A percentile compares a stretch with the other conserved stretches of the same genome.
Conservation (phyloP, 352 stramenopile genomes). For the Phytophthora sp. region DNA sequence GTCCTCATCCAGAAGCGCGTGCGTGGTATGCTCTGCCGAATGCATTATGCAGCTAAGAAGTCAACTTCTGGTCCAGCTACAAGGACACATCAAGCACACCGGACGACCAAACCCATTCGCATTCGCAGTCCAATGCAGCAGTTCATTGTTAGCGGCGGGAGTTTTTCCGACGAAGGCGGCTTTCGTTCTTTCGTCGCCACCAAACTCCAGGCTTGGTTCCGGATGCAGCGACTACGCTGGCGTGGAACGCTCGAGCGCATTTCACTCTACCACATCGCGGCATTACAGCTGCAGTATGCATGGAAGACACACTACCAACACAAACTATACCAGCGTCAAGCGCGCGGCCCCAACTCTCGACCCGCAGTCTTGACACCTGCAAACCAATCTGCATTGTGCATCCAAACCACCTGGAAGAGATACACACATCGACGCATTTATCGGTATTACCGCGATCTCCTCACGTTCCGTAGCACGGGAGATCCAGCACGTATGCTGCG, state of each 20-base stretch:
- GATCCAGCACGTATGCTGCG: constrained; percentile 83
- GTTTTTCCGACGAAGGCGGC: constrained; percentile 58
- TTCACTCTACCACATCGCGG: constrained; percentile 86
- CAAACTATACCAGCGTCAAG: constrained; percentile 32
- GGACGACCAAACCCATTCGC: neutral
- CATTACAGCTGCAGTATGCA: constrained; percentile 82
- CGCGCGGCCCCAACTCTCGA: constrained; percentile 1
- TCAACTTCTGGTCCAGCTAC: neutral
- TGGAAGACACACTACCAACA: constrained; percentile 67
- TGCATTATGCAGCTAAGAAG: no score
- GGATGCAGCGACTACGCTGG: constrained; percentile 57
- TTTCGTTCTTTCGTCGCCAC: constrained; percentile 70
- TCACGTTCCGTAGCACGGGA: constrained; percentile 79
- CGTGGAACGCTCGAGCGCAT: constrained; percentile 56
- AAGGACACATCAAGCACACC: neutral
- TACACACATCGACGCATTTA: constrained; percentile 83
- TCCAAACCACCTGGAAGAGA: constrained; percentile 75
- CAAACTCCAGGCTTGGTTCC: constrained; percentile 74
- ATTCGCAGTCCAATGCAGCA: constrained; percentile 70
- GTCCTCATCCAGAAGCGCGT: constrained; percentile 81
- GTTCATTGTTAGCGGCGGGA: constrained; percentile 59
- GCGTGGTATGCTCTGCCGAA: constrained; percentile 65
- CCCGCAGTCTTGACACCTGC: constrained; percentile 38
- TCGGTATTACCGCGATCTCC: constrained; percentile 78
- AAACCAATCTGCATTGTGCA: constrained; percentile 45